These are phyloP conservation scores for Pseudogymnoascus pannorum DNA, from an alignment of 2,329 filamentous ascomycete species.

Conservation along the genomic window DNA sequence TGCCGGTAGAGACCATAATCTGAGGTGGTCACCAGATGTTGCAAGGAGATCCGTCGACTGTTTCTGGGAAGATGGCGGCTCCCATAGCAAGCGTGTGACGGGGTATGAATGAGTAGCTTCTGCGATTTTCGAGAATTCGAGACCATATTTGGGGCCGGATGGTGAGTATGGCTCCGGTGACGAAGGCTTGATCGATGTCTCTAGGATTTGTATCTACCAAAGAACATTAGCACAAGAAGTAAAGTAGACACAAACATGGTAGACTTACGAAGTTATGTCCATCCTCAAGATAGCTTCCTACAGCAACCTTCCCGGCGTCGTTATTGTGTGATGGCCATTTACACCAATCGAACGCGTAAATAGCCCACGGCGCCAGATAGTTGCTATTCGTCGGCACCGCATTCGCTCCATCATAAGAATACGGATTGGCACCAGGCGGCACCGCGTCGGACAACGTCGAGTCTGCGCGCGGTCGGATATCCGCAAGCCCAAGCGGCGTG, in stretches of 20 bases:
- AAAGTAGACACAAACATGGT: neutral
- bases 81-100: slow-evolving; percentile 91
- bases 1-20: slow-evolving; percentile 84
- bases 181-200: slow-evolving; percentile 70
- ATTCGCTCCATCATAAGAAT: slow-evolving; percentile 59
- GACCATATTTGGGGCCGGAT: slow-evolving; percentile 62
- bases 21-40: slow-evolving; percentile 88
- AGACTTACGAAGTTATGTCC: slow-evolving; percentile 86
- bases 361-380: slow-evolving; percentile 87
- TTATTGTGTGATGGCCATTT: slow-evolving; percentile 84
- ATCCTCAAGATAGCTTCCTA: slow-evolving; percentile 95
- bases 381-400: slow-evolving; percentile 72
- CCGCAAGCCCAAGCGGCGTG: slow-evolving; percentile 82
- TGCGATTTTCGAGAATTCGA: slow-evolving; percentile 89
- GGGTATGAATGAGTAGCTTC: slow-evolving; percentile 98
- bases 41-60: slow-evolving; percentile 91
- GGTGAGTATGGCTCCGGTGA: slow-evolving; percentile 61
- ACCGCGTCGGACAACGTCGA: slow-evolving; percentile 66
- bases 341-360: slow-evolving; percentile 98
- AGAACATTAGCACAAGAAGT: neutral
- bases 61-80: slow-evolving; percentile 90
- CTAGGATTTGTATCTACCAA: slow-evolving; percentile 86
- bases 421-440: slow-evolving; percentile 48
- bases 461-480: slow-evolving; percentile 82
- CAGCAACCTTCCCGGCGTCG: slow-evolving; percentile 82